Evolutionary conservation across 179 eudicot genomes (phyloP).

Genomic region (Corrigiola litoralis): DNA sequence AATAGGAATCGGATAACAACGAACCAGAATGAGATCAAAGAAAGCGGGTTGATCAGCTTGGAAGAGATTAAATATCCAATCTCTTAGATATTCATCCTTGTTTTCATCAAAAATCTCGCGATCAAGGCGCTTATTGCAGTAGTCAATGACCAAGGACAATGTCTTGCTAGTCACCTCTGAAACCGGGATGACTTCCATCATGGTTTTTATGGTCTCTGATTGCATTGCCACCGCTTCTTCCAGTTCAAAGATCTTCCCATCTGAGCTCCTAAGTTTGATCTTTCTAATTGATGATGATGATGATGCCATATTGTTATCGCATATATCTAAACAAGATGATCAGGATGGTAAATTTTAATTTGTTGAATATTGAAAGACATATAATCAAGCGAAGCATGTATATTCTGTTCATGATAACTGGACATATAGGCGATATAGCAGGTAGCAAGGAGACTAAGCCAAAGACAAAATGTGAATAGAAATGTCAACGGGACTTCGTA

Average conservation of each 20-base stretch:
- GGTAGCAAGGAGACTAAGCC: not conserved
- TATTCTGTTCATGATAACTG: too few relatives aligned
- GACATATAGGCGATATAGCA: too few relatives aligned
- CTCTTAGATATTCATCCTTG: not conserved
- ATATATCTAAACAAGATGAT: too few relatives aligned
- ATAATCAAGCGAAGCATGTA: too few relatives aligned
- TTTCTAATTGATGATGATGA: not conserved
- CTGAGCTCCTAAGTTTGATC: slow-evolving; percentile 25
- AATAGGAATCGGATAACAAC: not conserved
- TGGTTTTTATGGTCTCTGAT: slow-evolving; percentile 23
- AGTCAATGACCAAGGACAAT: slow-evolving; percentile 23
- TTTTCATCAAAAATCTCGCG: not conserved
- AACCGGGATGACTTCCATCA: slow-evolving; percentile 17
- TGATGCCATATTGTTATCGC: not conserved
- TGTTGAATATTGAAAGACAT: too few relatives aligned
- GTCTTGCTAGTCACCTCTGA: slow-evolving; percentile 23
- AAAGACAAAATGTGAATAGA: not conserved
- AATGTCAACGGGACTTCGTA: slow-evolving; percentile 1
- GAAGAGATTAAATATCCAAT: slow-evolving; percentile 22
- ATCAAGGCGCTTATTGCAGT: slow-evolving; percentile 8
- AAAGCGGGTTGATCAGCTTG: slow-evolving; percentile 25
- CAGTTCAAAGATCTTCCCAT: slow-evolving; percentile 26
- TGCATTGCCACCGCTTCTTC: slow-evolving; percentile 11
- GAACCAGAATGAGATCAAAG: slow-evolving; percentile 24
- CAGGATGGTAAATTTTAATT: not conserved